Evolutionary conservation across 805 yeast species (phyloP), one percentile per base, ranked within the genome.

Genomic region (Isabelozyma gotoi): DNA sequence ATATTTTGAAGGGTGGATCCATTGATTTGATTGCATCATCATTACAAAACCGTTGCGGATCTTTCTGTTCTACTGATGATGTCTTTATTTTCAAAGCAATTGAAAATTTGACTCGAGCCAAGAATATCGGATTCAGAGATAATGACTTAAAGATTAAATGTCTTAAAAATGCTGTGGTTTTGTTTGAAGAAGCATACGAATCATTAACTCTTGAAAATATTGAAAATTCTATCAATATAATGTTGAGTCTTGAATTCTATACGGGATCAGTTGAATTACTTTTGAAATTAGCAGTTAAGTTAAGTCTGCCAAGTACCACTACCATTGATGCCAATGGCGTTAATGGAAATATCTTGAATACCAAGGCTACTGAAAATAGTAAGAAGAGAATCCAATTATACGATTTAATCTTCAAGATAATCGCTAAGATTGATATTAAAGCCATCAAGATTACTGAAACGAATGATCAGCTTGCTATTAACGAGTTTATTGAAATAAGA

Each of bases 1-100:
- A 87, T 51, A 90, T 94, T 44, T 76, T 88, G 32, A 81, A 87
- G 50, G 98, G 99, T n/a, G 92, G 88, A 3, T 86, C 96, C 0
- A 92, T 94, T 36, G 98, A 92, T 59, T 74, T 85, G 44, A 88
- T 92, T 40, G 96, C 97, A 1, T 82, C 84, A 29, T 82, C 91
- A 1, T 70, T 94, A 40, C 96, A 94, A 64, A 95, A 88, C 42
- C 83, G 92, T 46, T 94, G 99, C 71, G 96, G 96, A 1, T 82
- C 96, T 0, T 94, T 90, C 65, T 94, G 98, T 58, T 88, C 97
- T 0, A 81, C 96, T 12, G 88, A 86, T 51, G 99, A 94, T 64
- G 97, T 94, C 19, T 76, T 90, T 46, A 88, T 94, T 11, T 94
- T 91, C 73, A 86, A 92, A 63, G 98, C 97, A 0, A 82, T 90